A percentile compares a stretch with the other conserved stretches of the same genome.
These are phyloP conservation scores for Rhizopogon sp. DNA, from an alignment of 768 basidiomycete genomes.

Conservation along the genomic window DNA sequence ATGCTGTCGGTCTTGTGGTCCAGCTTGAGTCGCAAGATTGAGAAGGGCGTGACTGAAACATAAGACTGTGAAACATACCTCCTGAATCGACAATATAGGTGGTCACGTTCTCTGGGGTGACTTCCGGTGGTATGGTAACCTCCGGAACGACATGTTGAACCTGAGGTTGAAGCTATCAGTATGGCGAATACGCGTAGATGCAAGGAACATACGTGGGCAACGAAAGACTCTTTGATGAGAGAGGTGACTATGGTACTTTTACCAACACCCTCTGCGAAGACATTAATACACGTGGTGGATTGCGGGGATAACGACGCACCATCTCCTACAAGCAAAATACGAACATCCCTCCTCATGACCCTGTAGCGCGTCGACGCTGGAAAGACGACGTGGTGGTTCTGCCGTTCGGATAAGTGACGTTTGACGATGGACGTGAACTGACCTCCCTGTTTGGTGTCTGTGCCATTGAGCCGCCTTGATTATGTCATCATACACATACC, in stretches of 20 bases:
- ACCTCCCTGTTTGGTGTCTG: neutral
- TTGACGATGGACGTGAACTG: neutral
- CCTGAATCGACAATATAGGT: slow-evolving; percentile 98
- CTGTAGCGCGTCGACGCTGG: slow-evolving; percentile 3
- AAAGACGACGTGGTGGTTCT: neutral
- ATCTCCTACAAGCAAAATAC: slow-evolving; percentile 91
- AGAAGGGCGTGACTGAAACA: neutral
- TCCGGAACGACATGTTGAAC: slow-evolving; percentile 95
- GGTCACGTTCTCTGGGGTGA: slow-evolving; percentile 96
- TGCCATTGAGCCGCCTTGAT: no score
- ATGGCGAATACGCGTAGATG: neutral
- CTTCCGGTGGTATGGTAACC: slow-evolving; percentile 96
- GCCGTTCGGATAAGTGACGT: neutral
- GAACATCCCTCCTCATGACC: slow-evolving; percentile 85
- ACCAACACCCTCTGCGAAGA: slow-evolving; percentile 80
- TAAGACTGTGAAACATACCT: slow-evolving; percentile 45
- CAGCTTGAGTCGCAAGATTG: slow-evolving; percentile 44
- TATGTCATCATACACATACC: no score
- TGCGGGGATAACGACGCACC: slow-evolving; percentile 44
- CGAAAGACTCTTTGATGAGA: slow-evolving; percentile 93
- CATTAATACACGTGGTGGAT: slow-evolving; percentile 1
- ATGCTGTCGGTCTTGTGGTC: slow-evolving; percentile 79
- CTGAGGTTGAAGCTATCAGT: slow-evolving; percentile 34
- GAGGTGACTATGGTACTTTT: slow-evolving; percentile 98
- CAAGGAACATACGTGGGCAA: slow-evolving; percentile 63